phyloP scores from a whole-genome alignment of 768 basidiomycete genomes.

The Boletus speciosus region DNA sequence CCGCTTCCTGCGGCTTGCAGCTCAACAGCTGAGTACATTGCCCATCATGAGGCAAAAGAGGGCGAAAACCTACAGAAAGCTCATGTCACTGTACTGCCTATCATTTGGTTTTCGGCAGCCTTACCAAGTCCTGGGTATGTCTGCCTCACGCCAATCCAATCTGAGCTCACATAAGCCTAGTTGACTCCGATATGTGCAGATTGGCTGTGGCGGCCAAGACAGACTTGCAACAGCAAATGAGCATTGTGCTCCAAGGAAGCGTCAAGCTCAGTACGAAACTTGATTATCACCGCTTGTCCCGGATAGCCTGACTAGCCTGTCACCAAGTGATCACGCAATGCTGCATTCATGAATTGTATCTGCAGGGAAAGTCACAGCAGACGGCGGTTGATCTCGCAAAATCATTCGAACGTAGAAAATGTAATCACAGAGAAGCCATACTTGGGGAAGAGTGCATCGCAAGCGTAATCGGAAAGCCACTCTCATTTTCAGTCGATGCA shows the following conservation, averaged over 20 bases:
- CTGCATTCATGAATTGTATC: constrained; percentile 90
- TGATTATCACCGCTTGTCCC: constrained; percentile 4
- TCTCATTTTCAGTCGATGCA: not conserved
- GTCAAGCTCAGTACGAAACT: constrained; percentile 81
- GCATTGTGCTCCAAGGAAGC: constrained; percentile 76
- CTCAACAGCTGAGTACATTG: not conserved
- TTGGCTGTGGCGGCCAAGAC: constrained; percentile 63
- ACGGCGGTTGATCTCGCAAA: constrained; percentile 86
- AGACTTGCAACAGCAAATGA: constrained; percentile 74
- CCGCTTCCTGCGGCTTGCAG: too few relatives aligned
- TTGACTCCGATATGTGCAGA: constrained; percentile 83
- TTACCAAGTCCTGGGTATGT: constrained; percentile 84
- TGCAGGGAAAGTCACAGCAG: constrained; percentile 72
- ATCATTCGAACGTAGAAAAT: constrained; percentile 87
- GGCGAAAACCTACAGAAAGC: constrained; percentile 90
- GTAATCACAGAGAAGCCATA: constrained; percentile 91
- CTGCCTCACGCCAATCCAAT: not conserved
- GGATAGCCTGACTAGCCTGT: constrained; percentile 38
- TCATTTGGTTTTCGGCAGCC: constrained; percentile 91
- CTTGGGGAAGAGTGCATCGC: constrained; percentile 78
- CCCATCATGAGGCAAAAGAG: constrained; percentile 86
- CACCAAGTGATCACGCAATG: constrained; percentile 97
- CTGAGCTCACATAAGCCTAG: constrained; percentile 37
- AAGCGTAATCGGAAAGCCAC: constrained; percentile 66
- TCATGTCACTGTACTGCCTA: constrained; percentile 86